phyloP scores from a whole-genome alignment of 2,329 filamentous ascomycete species.

The Pestalotiopsis sp. region DNA sequence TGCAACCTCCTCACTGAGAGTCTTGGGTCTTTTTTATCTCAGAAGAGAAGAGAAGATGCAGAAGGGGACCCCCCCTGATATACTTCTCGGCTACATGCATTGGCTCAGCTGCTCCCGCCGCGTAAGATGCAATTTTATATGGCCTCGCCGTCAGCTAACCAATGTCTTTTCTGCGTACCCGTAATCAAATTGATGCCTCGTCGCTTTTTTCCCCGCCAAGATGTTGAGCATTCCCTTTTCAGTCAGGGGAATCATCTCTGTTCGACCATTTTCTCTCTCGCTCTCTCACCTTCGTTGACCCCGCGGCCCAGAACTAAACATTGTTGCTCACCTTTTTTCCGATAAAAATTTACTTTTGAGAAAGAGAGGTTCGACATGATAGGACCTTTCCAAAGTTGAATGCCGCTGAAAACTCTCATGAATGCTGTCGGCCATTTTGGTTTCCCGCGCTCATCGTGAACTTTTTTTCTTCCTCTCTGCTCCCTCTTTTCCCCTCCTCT shows the following conservation, averaged over 20 bases:
- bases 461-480: too few relatives aligned
- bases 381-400: too few relatives aligned
- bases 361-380: too few relatives aligned
- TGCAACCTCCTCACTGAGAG: neutral
- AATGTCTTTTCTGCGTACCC: conserved; percentile 9
- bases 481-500: too few relatives aligned
- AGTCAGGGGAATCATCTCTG: conserved; percentile 8
- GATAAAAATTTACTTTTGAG: too few relatives aligned
- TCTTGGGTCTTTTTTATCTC: neutral
- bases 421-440: too few relatives aligned
- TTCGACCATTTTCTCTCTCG: neutral
- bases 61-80: conserved; percentile 1
- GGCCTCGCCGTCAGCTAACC: neutral
- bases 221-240: conserved; percentile 13
- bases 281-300: neutral
- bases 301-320: neutral
- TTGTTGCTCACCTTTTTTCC: neutral
- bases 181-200: neutral
- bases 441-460: too few relatives aligned
- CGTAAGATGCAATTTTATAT: conserved; percentile 1
- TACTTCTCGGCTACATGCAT: conserved; percentile 10
- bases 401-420: too few relatives aligned
- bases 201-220: conserved; percentile 1
- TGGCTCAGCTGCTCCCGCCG: conserved; percentile 5
- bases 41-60: neutral